Base-by-base conservation (phyloP, 495 filamentous ascomycete species). In the Penicillium bovifimosum region DNA sequence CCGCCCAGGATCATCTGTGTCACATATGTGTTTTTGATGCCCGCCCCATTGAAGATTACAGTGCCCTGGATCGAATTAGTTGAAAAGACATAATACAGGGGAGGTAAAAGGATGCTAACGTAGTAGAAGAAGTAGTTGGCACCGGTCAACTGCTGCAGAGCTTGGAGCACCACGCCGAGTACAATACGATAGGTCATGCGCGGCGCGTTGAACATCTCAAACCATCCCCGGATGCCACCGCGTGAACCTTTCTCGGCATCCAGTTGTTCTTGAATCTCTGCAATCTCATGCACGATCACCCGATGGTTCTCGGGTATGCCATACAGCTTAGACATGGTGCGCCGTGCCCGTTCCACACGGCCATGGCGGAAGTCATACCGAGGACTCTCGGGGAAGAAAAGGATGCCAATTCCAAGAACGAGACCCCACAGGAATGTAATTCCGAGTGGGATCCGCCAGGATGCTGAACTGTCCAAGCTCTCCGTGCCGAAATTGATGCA, bases 401-500 rank as follows among this genome's bases (percentile, higher is more conserved):
- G 69, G 38, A 90, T 86, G 3, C 85, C 85, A n/a, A 72, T 59
- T 6, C 82, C 85, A 11, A 93, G 81, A 36, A 90, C 68, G 18
- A 87, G 61, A 9, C 85, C 82, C 79, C 85, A 91, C 39, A 87
- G 68, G 56, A 86, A 85, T 1, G 85, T 82, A 17, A 93, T 71
- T 7, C 86, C 88, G 66, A 86, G 86, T 17, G 87, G 79, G 39
- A 95, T 87, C 32, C 86, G 73, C 86, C 89, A 93, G 16, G 84
- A 82, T 14, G 71, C 78, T 6, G 78, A 70, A 46, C 56, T 61
- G 3, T 47, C 34, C 10, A 62, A 60, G 2, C 46, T 59, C 39
- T 82, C 74, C 5, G 88, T 90, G 26, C 86, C 88, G 56, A 74
- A 92, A 60, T 92, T 89, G 70, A 92, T 81, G 69, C 85, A 84